These are phyloP conservation scores for Pezicula rhizophila DNA, from an alignment of 2,329 filamentous ascomycete species.

Conservation along the genomic window DNA sequence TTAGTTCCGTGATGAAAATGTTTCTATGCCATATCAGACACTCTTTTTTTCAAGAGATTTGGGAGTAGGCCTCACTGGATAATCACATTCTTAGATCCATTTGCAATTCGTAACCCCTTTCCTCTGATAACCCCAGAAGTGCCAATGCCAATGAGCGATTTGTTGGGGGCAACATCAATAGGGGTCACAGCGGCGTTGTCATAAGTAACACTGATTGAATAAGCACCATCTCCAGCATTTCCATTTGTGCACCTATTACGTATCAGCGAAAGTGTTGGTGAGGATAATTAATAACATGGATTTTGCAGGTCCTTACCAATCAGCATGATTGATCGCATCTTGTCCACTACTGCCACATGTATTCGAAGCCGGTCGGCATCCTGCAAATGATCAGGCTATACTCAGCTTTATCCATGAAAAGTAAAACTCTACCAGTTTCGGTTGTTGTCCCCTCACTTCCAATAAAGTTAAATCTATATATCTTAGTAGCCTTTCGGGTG, in stretches of 20 bases:
- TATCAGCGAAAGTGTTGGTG: no score
- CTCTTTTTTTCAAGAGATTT: no score
- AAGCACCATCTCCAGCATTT: constrained; percentile 7
- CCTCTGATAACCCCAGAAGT: constrained; percentile 21
- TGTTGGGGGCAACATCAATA: constrained; percentile 23
- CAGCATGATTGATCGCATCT: constrained; percentile 49
- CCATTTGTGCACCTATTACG: constrained; percentile 30
- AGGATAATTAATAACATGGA: no score
- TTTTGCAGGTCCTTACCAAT: constrained; percentile 1
- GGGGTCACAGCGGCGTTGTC: constrained; percentile 18
- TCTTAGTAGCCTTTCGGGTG: no score
- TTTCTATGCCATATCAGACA: constrained; percentile 5
- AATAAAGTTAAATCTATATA: constrained; percentile 34
- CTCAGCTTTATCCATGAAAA: background rate
- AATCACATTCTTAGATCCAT: constrained; percentile 21
- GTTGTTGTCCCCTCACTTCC: constrained; percentile 35
- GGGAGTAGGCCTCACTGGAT: constrained; percentile 7
- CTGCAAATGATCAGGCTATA: constrained; percentile 18
- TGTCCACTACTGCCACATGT: constrained; percentile 38
- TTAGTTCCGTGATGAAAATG: constrained; percentile 26
- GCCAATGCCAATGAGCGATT: constrained; percentile 23
- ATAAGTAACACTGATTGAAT: constrained; percentile 12
- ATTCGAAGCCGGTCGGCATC: constrained; percentile 50
- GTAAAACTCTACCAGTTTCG: constrained; percentile 2
- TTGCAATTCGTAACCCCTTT: constrained; percentile 23